Evolutionary conservation across 345 rosid species (phyloP).

Genomic region (Citrus australasica): DNA sequence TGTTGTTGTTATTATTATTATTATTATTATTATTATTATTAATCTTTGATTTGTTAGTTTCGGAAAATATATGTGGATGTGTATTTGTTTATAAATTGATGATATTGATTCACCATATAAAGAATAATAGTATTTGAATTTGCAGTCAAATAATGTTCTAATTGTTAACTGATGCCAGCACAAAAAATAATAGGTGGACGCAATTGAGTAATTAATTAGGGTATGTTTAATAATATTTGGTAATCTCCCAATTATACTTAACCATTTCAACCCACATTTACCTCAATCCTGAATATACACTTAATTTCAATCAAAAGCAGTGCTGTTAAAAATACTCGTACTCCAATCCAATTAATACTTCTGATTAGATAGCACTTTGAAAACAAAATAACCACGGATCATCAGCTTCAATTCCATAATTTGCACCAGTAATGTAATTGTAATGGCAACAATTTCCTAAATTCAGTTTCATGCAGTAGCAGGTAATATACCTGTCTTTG

Average conservation of each 20-base stretch:
- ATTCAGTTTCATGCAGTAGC: neutral
- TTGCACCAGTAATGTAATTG: neutral
- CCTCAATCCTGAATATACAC: neutral
- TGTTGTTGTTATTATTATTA: slow-evolving; percentile 28
- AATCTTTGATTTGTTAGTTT: slow-evolving; percentile 12
- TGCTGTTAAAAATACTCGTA: neutral
- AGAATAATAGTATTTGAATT: neutral
- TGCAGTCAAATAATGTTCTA: neutral
- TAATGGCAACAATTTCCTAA: neutral
- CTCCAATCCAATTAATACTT: neutral
- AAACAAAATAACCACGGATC: neutral
- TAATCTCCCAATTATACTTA: neutral
- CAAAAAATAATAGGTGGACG: neutral
- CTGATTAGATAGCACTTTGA: neutral
- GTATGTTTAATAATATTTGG: neutral
- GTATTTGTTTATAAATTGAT: slow-evolving; percentile 16
- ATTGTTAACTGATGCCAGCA: neutral
- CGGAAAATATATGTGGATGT: neutral
- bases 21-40: slow-evolving; percentile 14
- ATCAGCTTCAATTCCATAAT: neutral
- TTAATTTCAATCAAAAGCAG: neutral
- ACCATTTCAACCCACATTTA: neutral
- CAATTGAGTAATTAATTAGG: neutral
- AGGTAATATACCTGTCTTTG: neutral
- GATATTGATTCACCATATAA: slow-evolving; percentile 9